A percentile compares a stretch with the other conserved stretches of the same genome.
These are phyloP conservation scores for Pilaira anomala DNA, from an alignment of 192 early-diverging fungal species.

Conservation along the genomic window DNA sequence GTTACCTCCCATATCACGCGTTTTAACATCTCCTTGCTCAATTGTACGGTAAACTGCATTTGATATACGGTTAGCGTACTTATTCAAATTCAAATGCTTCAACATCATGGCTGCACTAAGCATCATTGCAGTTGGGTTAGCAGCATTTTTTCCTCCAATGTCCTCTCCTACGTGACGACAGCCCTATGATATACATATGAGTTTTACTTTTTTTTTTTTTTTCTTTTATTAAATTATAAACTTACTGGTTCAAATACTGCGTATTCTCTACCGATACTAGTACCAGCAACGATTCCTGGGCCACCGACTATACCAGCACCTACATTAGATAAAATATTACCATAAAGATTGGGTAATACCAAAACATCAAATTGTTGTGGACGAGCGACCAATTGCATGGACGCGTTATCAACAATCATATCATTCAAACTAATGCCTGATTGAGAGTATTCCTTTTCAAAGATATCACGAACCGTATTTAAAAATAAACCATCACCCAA, in stretches of 20 bases:
- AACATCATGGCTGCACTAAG: slow-evolving; percentile 94
- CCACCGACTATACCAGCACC: slow-evolving; percentile 95
- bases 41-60: slow-evolving; percentile 90
- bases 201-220: too few relatives aligned
- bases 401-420: slow-evolving; percentile 99
- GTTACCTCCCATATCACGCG: slow-evolving; percentile 88
- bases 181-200: slow-evolving; percentile 44
- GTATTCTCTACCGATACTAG: slow-evolving; percentile 95
- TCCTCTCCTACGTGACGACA: slow-evolving; percentile 97
- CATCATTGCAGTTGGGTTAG: slow-evolving; percentile 93
- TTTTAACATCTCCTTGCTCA: slow-evolving; percentile 65
- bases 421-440: slow-evolving; percentile 90
- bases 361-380: slow-evolving; percentile 99
- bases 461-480: slow-evolving; percentile 86
- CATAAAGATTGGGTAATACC: slow-evolving; percentile 98
- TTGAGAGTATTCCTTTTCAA: slow-evolving; percentile 82
- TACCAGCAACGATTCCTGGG: slow-evolving; percentile 94
- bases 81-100: slow-evolving; percentile 84
- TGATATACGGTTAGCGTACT: slow-evolving; percentile 87
- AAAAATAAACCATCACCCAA: slow-evolving; percentile 97
- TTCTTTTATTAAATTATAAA: too few relatives aligned
- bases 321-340: slow-evolving; percentile 97
- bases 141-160: slow-evolving; percentile 89
- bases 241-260: slow-evolving; percentile 93
- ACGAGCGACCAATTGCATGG: slow-evolving; percentile 97